Evolutionary conservation across 768 basidiomycete species (phyloP), one percentile per base, ranked within the genome.

Genomic region (Calocybe indica): DNA sequence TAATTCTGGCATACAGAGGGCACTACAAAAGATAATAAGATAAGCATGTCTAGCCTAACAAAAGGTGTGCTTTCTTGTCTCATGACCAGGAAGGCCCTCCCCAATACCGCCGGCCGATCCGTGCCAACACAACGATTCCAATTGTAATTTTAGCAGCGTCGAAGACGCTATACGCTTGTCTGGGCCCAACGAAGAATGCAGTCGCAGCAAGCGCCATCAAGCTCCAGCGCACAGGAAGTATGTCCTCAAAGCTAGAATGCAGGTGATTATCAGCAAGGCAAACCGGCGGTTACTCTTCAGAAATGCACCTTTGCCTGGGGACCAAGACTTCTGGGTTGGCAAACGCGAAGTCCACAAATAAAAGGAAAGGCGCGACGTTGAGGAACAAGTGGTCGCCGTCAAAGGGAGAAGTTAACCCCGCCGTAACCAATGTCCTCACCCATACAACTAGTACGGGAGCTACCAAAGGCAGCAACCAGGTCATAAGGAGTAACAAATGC

Each of bases 361-460:
- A 56, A 9, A 88, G 63, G 59, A 80, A 83, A 5, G 85, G 86
- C 1, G 74, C 74, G 22, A 82, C 78, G 40, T 78, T 78, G 38
- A 84, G 55, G 51, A 85, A 76, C 58, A 79, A 77, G 58, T 92
- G 90, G 60, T 94, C 92, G 0, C 87, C 83, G 37, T 83, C 77
- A 62, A 92, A 94, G 2, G 88, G 88, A 5, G 83, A 83, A 6
- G 78, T 83, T 51, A 81, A 76, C 1, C 88, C 88, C 7, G 90
- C 87, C 0, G 88, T 88, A 34, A 79, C 74, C 8, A 95, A 68
- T 35, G 92, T 94, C 43, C 92, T 79, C 2, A 85, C 85, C 94
- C 94, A 97, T 2, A 95, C 92, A 1, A 79, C 84, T 22, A 97
- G 70, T 5, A 86, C 83, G 0, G 90, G 85, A 2, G 82, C 85